A percentile compares a stretch with the other conserved stretches of the same genome.
Conservation (phyloP, 2,329 filamentous ascomycete genomes). For the Massarina eburnea region DNA sequence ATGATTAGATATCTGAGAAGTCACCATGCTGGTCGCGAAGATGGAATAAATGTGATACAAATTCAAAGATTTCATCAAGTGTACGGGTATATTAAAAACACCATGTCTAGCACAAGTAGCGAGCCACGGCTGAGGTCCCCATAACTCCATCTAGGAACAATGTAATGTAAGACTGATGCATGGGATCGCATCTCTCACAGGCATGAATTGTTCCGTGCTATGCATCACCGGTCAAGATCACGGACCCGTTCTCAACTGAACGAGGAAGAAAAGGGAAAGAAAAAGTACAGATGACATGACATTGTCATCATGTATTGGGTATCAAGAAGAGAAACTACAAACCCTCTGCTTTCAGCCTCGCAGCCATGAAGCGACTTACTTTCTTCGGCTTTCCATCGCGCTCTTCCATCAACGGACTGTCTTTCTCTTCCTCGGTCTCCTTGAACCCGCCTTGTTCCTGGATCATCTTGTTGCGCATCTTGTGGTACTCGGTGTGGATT, state of each 20-base stretch:
- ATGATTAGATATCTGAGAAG: too few relatives aligned
- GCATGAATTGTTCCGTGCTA: conserved; percentile 38
- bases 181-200: conserved; percentile 39
- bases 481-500: conserved; percentile 80
- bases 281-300: not conserved
- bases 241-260: too few relatives aligned
- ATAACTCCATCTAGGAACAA: conserved; percentile 35
- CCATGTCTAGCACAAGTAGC: conserved; percentile 25
- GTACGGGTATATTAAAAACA: conserved; percentile 35
- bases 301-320: not conserved
- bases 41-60: too few relatives aligned
- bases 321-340: conserved; percentile 19
- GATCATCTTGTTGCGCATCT: conserved; percentile 79
- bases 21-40: too few relatives aligned
- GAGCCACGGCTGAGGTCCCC: conserved; percentile 38
- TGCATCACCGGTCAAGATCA: not conserved
- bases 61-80: conserved; percentile 7
- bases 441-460: conserved; percentile 81
- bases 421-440: conserved; percentile 65
- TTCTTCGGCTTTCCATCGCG: conserved; percentile 61
- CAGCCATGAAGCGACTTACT: conserved; percentile 74
- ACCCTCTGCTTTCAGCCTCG: conserved; percentile 53
- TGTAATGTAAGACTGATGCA: conserved; percentile 43
- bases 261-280: not conserved
- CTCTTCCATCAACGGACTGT: conserved; percentile 67